Evolutionary conservation across 148 eudicot species (phyloP), one percentile per base, ranked within the genome.

Genomic region (Salicornia ramosissima): DNA sequence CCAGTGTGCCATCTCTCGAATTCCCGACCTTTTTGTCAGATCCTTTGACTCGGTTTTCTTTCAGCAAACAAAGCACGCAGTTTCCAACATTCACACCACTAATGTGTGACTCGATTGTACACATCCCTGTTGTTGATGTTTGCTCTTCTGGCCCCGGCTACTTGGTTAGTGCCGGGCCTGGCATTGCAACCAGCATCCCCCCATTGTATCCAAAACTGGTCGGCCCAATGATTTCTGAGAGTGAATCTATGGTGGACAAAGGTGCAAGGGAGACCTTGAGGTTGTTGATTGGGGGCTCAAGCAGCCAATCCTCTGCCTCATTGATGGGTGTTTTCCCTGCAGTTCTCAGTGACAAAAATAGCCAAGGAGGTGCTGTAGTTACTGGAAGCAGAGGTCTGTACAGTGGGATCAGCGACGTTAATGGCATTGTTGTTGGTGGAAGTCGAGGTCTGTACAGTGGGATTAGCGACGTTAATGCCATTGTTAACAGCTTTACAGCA

Each of bases 91-190:
- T 90, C 50, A 86, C 92, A 21, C 97, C 98, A 25, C 77, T 90
- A 21, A 87, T 88, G 79, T 88, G 96, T 16, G 98, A 94, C 71
- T 79, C 98, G 0, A 90, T 94, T 62, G 96, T 90, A 30, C 97
- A 94, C 67, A 78, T 90, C 51, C 98, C 97, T 4, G 85, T 94
- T 8, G 80, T 94, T 10, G 97, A 90, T 53, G 67, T 90, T 25
- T 94, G 96, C 83, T 93, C 95, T 60, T 90, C 96, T 0, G 98
- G 96, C 71, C 95, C 83, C 75, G 91, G 92, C 16, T 94, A 87
- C 78, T 77, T 94, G 65, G 95, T 90, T 34, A 93, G 95, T 57
- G 85, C 92, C 0, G 96, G 96, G 43, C 84, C 98, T 10, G 77
- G 88, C 52, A 80, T 92, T 1, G 75, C 86, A 1, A 81, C 91